phyloP scores from a whole-genome alignment of 1,139 yeast species.

The Pichia sp. region DNA sequence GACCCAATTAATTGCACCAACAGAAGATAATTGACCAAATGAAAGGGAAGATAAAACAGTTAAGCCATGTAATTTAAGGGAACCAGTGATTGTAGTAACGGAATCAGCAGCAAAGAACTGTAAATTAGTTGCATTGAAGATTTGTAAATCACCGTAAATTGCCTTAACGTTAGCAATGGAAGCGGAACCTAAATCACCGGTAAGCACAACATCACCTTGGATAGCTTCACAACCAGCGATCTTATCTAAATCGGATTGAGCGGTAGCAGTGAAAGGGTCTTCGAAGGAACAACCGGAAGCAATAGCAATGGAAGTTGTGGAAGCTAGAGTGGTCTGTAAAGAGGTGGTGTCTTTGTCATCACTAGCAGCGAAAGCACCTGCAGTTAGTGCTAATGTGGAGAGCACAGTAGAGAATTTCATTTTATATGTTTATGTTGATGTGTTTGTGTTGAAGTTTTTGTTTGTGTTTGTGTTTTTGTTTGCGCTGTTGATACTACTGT shows the following conservation, averaged over 20 bases:
- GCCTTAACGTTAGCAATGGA: conserved; percentile 51
- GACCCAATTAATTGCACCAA: conserved; percentile 68
- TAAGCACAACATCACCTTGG: conserved; percentile 67
- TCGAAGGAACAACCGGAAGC: conserved; percentile 49
- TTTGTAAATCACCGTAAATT: conserved; percentile 66
- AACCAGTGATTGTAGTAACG: conserved; percentile 67
- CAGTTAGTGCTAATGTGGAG: conserved; percentile 12
- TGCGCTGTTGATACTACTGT: neutral
- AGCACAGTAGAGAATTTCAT: conserved; percentile 13
- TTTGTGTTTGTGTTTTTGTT: neutral
- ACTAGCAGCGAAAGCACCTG: conserved; percentile 7
- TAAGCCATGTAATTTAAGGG: conserved; percentile 53
- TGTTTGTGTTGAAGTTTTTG: neutral
- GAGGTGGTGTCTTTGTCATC: conserved; percentile 11
- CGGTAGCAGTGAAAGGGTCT: conserved; percentile 54
- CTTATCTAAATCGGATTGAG: conserved; percentile 68
- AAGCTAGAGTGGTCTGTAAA: conserved; percentile 28
- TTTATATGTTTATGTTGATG: conserved; percentile 1
- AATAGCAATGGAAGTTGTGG: conserved; percentile 36
- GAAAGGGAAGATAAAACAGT: conserved; percentile 62
- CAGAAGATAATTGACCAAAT: conserved; percentile 74
- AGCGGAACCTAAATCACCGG: conserved; percentile 54
- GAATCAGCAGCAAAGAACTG: conserved; percentile 66
- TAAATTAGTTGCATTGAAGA: conserved; percentile 60
- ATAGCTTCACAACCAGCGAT: conserved; percentile 72